These are phyloP conservation scores for Pythium angustatum DNA, from an alignment of 352 stramenopile genomes.

Conservation along the genomic window DNA sequence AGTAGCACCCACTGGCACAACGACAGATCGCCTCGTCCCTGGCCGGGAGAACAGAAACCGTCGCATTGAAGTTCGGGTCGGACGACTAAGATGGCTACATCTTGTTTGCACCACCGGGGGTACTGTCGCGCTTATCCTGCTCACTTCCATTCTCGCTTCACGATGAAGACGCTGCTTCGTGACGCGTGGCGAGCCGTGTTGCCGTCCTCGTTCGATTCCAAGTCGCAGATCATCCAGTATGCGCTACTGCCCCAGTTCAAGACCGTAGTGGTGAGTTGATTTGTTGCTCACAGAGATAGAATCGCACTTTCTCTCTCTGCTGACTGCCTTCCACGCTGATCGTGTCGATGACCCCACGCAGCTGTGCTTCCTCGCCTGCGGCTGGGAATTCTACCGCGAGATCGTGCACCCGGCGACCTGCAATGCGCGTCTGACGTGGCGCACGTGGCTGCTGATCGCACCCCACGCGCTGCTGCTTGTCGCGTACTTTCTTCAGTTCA, in stretches of 20 bases:
- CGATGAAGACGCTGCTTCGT: conserved; percentile 1
- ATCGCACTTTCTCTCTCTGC: too few species aligned
- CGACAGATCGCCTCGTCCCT: conserved; percentile 10
- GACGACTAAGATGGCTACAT: conserved; percentile 21
- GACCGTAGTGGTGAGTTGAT: conserved; percentile 13
- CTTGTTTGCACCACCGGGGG: conserved; percentile 1
- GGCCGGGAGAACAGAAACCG: conserved; percentile 14
- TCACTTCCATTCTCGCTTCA: background rate
- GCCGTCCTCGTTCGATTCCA: conserved; percentile 23
- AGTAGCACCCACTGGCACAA: too few species aligned
- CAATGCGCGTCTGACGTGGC: conserved; percentile 16
- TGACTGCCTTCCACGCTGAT: too few species aligned
- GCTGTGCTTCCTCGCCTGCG: conserved; percentile 19
- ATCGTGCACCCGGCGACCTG: conserved; percentile 12
- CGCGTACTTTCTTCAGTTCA: conserved; percentile 23
- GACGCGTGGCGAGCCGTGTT: conserved; percentile 11
- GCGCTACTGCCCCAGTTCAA: conserved; percentile 13
- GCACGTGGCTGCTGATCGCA: conserved; percentile 26
- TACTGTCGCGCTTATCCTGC: conserved; percentile 5
- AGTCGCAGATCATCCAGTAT: conserved; percentile 25
- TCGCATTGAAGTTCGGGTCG: conserved; percentile 23
- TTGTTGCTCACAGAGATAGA: background rate
- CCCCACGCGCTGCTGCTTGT: conserved; percentile 20
- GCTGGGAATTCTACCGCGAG: conserved; percentile 25
- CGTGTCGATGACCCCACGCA: too few species aligned